Conservation (phyloP, 441 rosid species). For the Pelargonium cotyledonis region DNA sequence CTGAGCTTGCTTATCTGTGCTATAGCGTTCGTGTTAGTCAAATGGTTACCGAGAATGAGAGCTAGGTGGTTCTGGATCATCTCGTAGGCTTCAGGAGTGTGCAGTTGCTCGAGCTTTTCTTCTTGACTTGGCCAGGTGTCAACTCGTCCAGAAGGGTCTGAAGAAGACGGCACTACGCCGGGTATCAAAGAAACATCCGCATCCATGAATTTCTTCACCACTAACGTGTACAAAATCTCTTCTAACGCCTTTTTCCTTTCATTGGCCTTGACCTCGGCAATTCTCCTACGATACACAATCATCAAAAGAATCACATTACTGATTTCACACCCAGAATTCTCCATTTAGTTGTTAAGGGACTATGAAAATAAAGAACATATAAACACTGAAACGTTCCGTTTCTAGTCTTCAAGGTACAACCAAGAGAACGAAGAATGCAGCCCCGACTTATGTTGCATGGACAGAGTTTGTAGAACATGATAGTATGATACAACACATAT, state of each 20-base stretch:
- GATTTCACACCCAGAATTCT: too few relatives aligned
- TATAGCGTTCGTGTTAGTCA: conserved; percentile 47
- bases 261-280: conserved; percentile 82
- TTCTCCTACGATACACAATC: conserved; percentile 45
- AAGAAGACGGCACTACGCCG: conserved; percentile 40
- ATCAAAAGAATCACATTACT: neutral
- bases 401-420: too few relatives aligned
- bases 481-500: too few relatives aligned
- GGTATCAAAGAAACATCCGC: conserved; percentile 71
- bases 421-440: too few relatives aligned
- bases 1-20: conserved; percentile 79
- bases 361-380: too few relatives aligned
- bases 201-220: conserved; percentile 91
- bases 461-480: too few relatives aligned
- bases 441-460: too few relatives aligned
- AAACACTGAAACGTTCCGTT: too few relatives aligned
- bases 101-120: conserved; percentile 59
- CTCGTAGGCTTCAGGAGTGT: conserved; percentile 79
- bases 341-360: too few relatives aligned
- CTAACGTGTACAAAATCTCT: conserved; percentile 79
- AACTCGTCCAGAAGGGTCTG: conserved; percentile 50
- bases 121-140: conserved; percentile 61
- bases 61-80: conserved; percentile 91
- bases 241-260: conserved; percentile 70
- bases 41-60: conserved; percentile 59